Conservation (phyloP, 768 basidiomycete species). For the Trametes gibbosa region DNA sequence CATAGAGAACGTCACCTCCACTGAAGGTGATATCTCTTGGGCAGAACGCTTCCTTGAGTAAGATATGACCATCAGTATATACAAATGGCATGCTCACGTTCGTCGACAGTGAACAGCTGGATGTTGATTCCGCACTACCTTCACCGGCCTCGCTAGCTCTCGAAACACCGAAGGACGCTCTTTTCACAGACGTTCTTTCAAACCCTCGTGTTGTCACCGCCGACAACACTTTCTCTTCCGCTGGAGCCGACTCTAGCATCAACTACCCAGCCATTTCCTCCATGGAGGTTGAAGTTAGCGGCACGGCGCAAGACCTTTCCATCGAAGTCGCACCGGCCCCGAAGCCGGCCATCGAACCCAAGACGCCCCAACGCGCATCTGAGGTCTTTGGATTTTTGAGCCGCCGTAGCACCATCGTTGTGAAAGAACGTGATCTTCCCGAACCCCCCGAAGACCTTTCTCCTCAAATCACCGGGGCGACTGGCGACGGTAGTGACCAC, state of each 20-base stretch:
- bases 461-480: not conserved
- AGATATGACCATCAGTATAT: slow-evolving; percentile 20
- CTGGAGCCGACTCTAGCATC: slow-evolving; percentile 34
- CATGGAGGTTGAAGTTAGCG: slow-evolving; percentile 71
- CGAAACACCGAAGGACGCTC: slow-evolving; percentile 48
- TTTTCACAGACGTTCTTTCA: slow-evolving; percentile 33
- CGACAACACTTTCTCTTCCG: slow-evolving; percentile 43
- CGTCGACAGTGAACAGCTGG: slow-evolving; percentile 21
- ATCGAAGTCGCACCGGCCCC: slow-evolving; percentile 22
- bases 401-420: slow-evolving; percentile 38
- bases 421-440: slow-evolving; percentile 39
- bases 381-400: slow-evolving; percentile 74
- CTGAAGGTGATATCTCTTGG: slow-evolving; percentile 81
- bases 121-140: slow-evolving; percentile 36
- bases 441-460: slow-evolving; percentile 33
- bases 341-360: slow-evolving; percentile 29
- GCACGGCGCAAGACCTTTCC: slow-evolving; percentile 30
- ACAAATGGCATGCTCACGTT: not conserved
- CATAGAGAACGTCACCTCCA: slow-evolving; percentile 33
- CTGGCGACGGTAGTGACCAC: not conserved
- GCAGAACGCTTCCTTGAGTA: slow-evolving; percentile 74
- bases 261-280: slow-evolving; percentile 60
- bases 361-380: slow-evolving; percentile 65
- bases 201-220: slow-evolving; percentile 12
- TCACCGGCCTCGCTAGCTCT: slow-evolving; percentile 49